Base-by-base conservation (phyloP, 768 basidiomycete species). In the Suillus ampliporus region DNA sequence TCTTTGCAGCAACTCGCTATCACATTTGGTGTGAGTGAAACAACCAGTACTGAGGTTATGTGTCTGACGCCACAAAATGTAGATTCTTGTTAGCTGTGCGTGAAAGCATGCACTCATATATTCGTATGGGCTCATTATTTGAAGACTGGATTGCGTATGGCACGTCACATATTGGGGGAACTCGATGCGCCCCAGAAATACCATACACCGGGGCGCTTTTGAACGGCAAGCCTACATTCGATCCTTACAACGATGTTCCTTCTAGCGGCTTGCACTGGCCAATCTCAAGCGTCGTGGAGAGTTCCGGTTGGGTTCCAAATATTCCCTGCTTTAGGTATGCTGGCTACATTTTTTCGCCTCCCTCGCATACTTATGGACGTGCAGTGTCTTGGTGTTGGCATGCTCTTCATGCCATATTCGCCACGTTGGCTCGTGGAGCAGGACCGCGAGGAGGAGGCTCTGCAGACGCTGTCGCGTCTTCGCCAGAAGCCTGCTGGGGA, bases 381-480 rank as follows among this genome's bases (percentile, higher is more conserved):
- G 34, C 57, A 74, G 75, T 70, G 68, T n/a, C 66, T 76, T 59
- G 74, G 69, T 8, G 56, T 75, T 37, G 74, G 74, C 41, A 75
- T 75, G 74, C 44, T 56, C 21, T 71, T 78, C 51, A 71, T 80
- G 68, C 80, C 80, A 23, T 79, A 76, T 58, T 81, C 81, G 21
- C 81, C 81, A 21, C 76, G 81, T 56, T 82, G 81, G 77, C 68
- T 81, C 41, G 74, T 76, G 63, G 75, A 77, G 57, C 72, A 75
- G 67, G 77, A 77, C 0, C 75, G 77, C 8, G 72, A 73, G 51
- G 69, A 68, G 6, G 79, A 82, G 46, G 78, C 79, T 8, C 58
- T 77, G 26, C 54, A 65, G 15, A 77, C 75, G 2, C 60, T 81
- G 10, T 74, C 77, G 3, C 69, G 70, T 62, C 63, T 81, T 40